A percentile compares a stretch with the other conserved stretches of the same genome.
Conservation (phyloP, 495 filamentous ascomycete genomes). For the Penicillium waksmanii region DNA sequence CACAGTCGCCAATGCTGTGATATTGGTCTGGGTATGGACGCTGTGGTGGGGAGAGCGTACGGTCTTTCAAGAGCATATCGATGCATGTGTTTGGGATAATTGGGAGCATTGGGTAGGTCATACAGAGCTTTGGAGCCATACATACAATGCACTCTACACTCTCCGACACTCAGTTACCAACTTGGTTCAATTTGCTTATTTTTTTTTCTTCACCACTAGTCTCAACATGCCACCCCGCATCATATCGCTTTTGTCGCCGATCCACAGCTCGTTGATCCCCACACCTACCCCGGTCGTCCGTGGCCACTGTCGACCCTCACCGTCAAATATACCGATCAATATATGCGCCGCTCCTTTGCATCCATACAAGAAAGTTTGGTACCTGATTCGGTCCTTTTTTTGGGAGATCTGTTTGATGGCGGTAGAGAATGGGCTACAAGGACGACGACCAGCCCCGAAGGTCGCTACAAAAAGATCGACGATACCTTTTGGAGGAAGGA, state of each 20-base stretch:
- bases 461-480: constrained; percentile 74
- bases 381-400: constrained; percentile 84
- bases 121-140: background rate
- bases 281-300: constrained; percentile 92
- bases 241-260: constrained; percentile 89
- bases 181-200: constrained; percentile 3
- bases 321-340: constrained; percentile 82
- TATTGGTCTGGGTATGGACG: constrained; percentile 73
- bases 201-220: constrained; percentile 51
- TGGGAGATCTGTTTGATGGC: constrained; percentile 96
- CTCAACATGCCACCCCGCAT: constrained; percentile 75
- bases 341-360: constrained; percentile 77
- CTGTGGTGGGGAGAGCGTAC: constrained; percentile 88
- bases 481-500: constrained; percentile 82
- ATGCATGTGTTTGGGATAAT: constrained; percentile 74
- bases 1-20: constrained; percentile 66
- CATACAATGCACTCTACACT: too few species aligned
- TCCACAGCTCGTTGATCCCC: constrained; percentile 96
- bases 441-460: constrained; percentile 65
- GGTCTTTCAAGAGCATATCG: constrained; percentile 68
- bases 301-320: constrained; percentile 85
- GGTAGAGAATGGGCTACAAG: constrained; percentile 90
- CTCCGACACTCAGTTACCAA: too few species aligned
- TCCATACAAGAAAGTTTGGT: constrained; percentile 68
- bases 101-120: constrained; percentile 92